Conservation (phyloP, 257 asterid genomes). For the Nicotiana tomentosiformis region DNA sequence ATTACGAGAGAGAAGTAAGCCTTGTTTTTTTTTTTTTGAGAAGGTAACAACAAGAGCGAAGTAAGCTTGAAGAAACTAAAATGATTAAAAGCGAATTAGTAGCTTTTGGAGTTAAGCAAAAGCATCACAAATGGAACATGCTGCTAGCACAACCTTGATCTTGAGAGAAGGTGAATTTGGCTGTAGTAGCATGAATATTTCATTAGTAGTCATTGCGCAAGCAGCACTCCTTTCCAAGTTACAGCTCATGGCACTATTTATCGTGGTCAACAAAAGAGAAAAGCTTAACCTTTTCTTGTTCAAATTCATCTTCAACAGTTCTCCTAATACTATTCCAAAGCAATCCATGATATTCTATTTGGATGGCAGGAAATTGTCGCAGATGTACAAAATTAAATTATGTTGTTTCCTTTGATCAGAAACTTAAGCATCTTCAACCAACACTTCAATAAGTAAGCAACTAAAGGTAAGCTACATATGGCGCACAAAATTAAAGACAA, state of each 20-base stretch:
- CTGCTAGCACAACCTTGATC: no score
- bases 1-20: no score
- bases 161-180: no score
- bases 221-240: neutral
- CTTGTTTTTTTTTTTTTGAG: no score
- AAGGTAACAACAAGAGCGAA: no score
- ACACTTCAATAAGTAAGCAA: neutral
- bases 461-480: neutral
- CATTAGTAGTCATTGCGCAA: no score
- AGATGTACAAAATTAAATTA: neutral
- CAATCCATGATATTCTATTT: neutral
- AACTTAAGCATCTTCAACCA: neutral
- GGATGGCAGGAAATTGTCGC: neutral
- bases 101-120: no score
- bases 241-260: neutral
- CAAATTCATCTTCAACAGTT: neutral
- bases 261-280: neutral
- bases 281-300: neutral
- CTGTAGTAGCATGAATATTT: no score
- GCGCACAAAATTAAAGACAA: neutral
- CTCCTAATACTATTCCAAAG: neutral
- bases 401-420: slow-evolving; percentile 1
- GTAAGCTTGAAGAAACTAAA: no score
- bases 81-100: no score
- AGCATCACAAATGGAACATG: no score